Percentiles rank a stretch among this genome's conserved stretches.
phyloP scores from a whole-genome alignment of 495 filamentous ascomycete genomes.

The Coniosporium apollinis region DNA sequence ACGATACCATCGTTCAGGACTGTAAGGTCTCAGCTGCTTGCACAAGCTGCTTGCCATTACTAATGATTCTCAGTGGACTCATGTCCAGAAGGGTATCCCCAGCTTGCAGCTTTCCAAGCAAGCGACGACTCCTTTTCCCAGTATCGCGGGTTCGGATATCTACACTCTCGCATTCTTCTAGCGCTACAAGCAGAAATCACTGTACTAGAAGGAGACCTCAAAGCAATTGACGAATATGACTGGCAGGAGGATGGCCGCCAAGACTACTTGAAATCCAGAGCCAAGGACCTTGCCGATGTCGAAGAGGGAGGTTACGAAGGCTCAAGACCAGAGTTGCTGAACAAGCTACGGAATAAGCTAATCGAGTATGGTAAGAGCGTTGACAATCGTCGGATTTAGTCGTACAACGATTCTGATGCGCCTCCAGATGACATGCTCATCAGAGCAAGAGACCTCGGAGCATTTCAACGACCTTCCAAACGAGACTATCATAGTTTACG shows the following conservation, averaged over 20 bases:
- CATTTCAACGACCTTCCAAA: conserved; percentile 19
- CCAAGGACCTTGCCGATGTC: conserved; percentile 8
- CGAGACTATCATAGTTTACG: conserved; percentile 24
- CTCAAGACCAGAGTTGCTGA: conserved; percentile 16
- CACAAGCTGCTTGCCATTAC: too few relatives aligned
- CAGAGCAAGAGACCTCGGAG: conserved; percentile 20
- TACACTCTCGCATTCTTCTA: conserved; percentile 22
- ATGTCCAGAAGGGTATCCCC: conserved; percentile 21
- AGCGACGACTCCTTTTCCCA: conserved; percentile 22
- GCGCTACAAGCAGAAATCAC: conserved; percentile 24
- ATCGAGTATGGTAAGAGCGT: conserved; percentile 23
- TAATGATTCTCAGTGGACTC: conserved; percentile 18
- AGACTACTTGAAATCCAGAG: background rate
- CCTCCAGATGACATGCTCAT: conserved; percentile 20
- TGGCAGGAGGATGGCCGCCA: background rate
- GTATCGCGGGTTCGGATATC: conserved; percentile 24
- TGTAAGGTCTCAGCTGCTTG: too few relatives aligned
- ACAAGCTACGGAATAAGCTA: conserved; percentile 16
- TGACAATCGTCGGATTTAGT: background rate
- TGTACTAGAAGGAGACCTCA: conserved; percentile 18
- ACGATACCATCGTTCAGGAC: too few relatives aligned
- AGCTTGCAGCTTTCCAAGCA: conserved; percentile 21
- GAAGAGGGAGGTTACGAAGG: conserved; percentile 6
- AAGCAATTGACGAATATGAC: conserved; percentile 14
- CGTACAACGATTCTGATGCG: background rate